Percentiles rank a stretch among this genome's conserved stretches.
These are phyloP conservation scores for Erythrophleum fordii DNA, from an alignment of 306 rosid species.

Conservation along the genomic window DNA sequence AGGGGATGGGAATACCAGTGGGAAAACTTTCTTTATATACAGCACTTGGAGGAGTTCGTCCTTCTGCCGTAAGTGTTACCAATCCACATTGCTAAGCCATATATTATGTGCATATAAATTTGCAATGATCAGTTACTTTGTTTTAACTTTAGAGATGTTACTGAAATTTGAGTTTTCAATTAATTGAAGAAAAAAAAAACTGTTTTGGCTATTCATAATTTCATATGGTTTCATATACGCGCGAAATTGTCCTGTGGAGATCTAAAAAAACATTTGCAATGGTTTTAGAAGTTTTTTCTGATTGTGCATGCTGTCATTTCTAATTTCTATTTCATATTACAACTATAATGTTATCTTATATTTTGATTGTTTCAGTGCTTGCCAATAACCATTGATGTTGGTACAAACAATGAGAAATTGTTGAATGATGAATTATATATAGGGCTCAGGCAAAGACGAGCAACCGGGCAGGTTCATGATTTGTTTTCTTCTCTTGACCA, in stretches of 20 bases:
- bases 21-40: slow-evolving; percentile 95
- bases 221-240: background rate
- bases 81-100: background rate
- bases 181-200: background rate
- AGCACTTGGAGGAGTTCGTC: slow-evolving; percentile 97
- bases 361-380: slow-evolving; percentile 69
- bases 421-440: slow-evolving; percentile 92
- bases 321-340: slow-evolving; percentile 15
- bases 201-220: background rate
- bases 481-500: slow-evolving; percentile 16
- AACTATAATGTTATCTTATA: slow-evolving; percentile 24
- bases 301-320: background rate
- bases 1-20: slow-evolving; percentile 99
- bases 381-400: slow-evolving; percentile 97
- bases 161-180: background rate
- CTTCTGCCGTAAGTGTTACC: slow-evolving; percentile 84
- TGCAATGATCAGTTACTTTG: slow-evolving; percentile 3
- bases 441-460: slow-evolving; percentile 95
- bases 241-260: background rate
- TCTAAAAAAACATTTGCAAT: background rate
- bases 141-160: background rate
- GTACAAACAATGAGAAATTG: slow-evolving; percentile 91
- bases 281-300: background rate
- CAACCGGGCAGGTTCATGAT: slow-evolving; percentile 82
- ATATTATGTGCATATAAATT: slow-evolving; percentile 8